phyloP scores from a whole-genome alignment of 768 basidiomycete species.

The Mycena epipterygia region DNA sequence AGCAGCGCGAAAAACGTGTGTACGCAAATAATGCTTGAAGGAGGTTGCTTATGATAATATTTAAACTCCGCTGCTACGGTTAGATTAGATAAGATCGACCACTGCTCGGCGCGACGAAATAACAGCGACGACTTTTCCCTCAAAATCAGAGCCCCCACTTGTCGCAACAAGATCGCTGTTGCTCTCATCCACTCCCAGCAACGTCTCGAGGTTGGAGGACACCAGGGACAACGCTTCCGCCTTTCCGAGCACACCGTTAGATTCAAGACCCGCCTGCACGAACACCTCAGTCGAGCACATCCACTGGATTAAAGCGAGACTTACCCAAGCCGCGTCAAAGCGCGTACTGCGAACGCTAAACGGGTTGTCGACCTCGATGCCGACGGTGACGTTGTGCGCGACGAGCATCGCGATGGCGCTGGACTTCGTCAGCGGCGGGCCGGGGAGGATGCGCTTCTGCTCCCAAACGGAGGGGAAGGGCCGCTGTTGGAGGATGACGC shows the following conservation, averaged over 20 bases:
- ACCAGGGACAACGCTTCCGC: constrained; percentile 53
- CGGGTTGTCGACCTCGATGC: constrained; percentile 62
- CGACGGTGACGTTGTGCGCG: constrained; percentile 75
- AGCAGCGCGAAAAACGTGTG: too few species aligned
- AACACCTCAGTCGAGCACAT: neutral
- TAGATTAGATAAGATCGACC: constrained; percentile 25
- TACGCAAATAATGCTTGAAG: too few species aligned
- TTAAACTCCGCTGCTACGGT: too few species aligned
- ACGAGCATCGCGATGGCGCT: constrained; percentile 71
- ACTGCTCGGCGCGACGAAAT: constrained; percentile 39
- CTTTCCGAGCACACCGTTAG: constrained; percentile 52
- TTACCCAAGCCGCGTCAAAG: constrained; percentile 73
- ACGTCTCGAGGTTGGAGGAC: constrained; percentile 57
- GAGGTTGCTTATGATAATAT: too few species aligned
- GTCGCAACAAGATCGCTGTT: constrained; percentile 57
- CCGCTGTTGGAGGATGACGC: constrained; percentile 76
- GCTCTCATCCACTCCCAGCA: constrained; percentile 51
- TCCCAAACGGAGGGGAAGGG: constrained; percentile 81
- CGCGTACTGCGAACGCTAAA: constrained; percentile 77
- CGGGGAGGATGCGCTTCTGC: constrained; percentile 68
- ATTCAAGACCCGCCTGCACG: constrained; percentile 54
- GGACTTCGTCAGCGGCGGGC: constrained; percentile 76
- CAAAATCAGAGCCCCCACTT: constrained; percentile 51
- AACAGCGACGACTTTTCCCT: constrained; percentile 55
- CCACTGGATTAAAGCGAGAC: constrained; percentile 21